phyloP scores from a whole-genome alignment of 306 rosid genomes.

The Clitoria ternatea region DNA sequence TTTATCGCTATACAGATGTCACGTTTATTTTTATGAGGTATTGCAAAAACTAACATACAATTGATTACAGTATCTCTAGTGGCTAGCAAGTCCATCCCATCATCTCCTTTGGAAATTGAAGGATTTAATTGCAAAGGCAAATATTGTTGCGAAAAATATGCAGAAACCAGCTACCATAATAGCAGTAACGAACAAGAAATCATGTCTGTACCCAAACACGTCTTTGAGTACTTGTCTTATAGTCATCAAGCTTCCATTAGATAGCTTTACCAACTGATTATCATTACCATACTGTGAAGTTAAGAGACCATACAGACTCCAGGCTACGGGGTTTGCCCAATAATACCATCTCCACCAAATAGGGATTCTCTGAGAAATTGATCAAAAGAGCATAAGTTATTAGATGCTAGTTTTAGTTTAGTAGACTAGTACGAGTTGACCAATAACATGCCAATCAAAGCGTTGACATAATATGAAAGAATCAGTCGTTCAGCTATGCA shows the following conservation, averaged over 20 bases:
- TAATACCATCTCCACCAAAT: conserved; percentile 99
- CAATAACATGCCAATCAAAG: conserved; percentile 11
- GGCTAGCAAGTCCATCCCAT: conserved; percentile 22
- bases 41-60: conserved; percentile 17
- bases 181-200: conserved; percentile 67
- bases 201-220: conserved; percentile 79
- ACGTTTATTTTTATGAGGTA: conserved; percentile 27
- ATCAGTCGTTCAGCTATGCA: background rate
- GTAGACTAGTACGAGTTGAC: background rate
- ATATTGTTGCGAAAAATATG: conserved; percentile 67
- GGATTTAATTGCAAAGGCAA: conserved; percentile 91
- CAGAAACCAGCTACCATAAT: conserved; percentile 86
- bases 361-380: conserved; percentile 81
- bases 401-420: background rate
- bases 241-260: conserved; percentile 49
- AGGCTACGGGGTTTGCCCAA: conserved; percentile 97
- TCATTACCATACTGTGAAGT: conserved; percentile 86
- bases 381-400: background rate
- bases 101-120: conserved; percentile 99
- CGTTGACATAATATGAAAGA: background rate
- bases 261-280: conserved; percentile 46
- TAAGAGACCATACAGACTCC: conserved; percentile 89
- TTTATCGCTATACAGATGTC: conserved; percentile 44
- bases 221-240: conserved; percentile 48
- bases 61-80: conserved; percentile 1